Evolutionary conservation across 2,329 filamentous ascomycete genomes (phyloP).

Genomic region (Penicillium psychrosexuale): DNA sequence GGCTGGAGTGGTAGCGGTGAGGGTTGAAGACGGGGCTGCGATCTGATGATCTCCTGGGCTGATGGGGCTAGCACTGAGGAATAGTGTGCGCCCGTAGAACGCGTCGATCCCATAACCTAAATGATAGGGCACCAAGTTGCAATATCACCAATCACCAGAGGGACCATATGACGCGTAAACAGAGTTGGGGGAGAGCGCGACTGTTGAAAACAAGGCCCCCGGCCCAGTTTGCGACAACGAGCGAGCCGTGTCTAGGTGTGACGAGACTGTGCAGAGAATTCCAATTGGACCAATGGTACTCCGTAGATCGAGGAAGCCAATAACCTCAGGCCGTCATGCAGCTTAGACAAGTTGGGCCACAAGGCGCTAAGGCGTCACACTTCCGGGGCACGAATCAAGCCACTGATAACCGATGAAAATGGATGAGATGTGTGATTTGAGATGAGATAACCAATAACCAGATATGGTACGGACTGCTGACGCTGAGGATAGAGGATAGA

Average conservation of each 20-base stretch:
- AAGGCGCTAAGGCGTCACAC: slow-evolving; percentile 26
- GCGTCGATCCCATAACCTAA: slow-evolving; percentile 40
- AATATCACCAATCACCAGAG: slow-evolving; percentile 16
- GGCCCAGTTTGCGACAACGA: slow-evolving; percentile 15
- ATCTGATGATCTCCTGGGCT: slow-evolving; percentile 30
- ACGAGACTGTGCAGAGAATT: slow-evolving; percentile 18
- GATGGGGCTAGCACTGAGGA: slow-evolving; percentile 54
- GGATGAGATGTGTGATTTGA: background rate
- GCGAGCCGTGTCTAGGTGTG: slow-evolving; percentile 8
- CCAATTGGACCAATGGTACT: slow-evolving; percentile 13
- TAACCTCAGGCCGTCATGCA: slow-evolving; percentile 25
- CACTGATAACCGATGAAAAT: background rate
- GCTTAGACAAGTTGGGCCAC: slow-evolving; percentile 24
- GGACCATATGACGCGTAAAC: slow-evolving; percentile 31
- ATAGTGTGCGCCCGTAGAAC: slow-evolving; percentile 53
- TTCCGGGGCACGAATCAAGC: slow-evolving; percentile 19
- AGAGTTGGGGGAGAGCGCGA: slow-evolving; percentile 8
- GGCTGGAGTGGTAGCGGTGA: slow-evolving; percentile 51
- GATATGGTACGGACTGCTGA: background rate
- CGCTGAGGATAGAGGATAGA: background rate
- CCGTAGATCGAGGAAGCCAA: slow-evolving; percentile 10
- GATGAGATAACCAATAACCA: background rate
- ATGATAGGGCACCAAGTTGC: slow-evolving; percentile 7
- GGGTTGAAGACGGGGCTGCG: slow-evolving; percentile 48
- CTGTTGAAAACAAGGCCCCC: slow-evolving; percentile 7